These are phyloP conservation scores for Xanthoceras sorbifolium DNA, from an alignment of 345 rosid species.

Conservation along the genomic window DNA sequence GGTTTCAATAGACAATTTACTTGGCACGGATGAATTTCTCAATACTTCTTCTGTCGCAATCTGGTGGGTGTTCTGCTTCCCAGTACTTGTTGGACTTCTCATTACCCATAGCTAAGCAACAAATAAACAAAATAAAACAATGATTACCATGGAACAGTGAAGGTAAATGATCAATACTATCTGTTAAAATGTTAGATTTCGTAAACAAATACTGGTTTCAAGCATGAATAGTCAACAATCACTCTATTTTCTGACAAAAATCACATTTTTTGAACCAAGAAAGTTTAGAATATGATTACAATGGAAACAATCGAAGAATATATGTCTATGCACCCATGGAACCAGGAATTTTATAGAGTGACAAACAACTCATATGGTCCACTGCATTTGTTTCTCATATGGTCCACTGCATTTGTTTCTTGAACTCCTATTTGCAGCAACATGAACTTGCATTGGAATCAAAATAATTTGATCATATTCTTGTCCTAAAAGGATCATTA, in stretches of 20 bases:
- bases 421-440: background rate
- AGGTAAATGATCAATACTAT: background rate
- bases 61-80: constrained; percentile 58
- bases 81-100: constrained; percentile 51
- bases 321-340: too few species aligned
- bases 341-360: background rate
- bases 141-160: background rate
- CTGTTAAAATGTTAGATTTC: background rate
- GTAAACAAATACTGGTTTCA: too few species aligned
- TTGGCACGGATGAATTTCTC: constrained; percentile 54
- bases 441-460: background rate
- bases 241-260: background rate
- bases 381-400: too few species aligned
- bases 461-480: background rate
- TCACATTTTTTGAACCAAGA: background rate
- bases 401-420: background rate
- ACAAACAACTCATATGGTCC: background rate
- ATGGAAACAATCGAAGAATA: too few species aligned
- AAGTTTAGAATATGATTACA: background rate
- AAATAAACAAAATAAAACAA: constrained; percentile 12
- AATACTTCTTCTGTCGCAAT: constrained; percentile 43
- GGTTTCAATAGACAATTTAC: constrained; percentile 25
- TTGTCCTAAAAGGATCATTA: background rate
- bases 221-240: background rate
- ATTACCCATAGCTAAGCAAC: constrained; percentile 52